Base-by-base conservation (phyloP, 306 rosid genomes). In the Dryas octopetala region DNA sequence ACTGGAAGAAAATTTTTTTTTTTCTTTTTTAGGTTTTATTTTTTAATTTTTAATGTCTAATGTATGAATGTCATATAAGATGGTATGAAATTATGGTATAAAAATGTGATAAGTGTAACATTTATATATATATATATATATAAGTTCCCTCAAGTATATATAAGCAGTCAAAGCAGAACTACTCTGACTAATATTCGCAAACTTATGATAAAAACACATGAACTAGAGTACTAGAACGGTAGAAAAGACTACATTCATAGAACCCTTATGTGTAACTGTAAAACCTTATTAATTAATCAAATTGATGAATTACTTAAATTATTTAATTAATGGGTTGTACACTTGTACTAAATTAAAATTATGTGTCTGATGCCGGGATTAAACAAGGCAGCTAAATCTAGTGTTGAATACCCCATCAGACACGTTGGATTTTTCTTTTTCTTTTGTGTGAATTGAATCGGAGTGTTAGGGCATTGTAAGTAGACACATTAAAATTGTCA, bases 391-490 rank as follows among this genome's bases (percentile, higher is more conserved):
- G 77, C 82, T 50, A 32, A 64, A 46, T 74, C 74, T 67, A 66
- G 83, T 76, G 76, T 66, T 63, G 79, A 76, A 86, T 85, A 82
- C 77, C 73, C 79, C 83, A 50, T 49, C 49, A 62, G 73, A 68
- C 67, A 53, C 77, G 79, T 47, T 32, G 38, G 38, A 32, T 32
- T 71, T 55, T 81, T 63, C 73, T 66, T 74, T 62, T 7, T 7
- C 5, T 57, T 82, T 86, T 68, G 77, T 74, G 74, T 16, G 68
- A 76, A 74, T 85, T 16, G 68, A 76, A 74, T 85, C 90, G 86
- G 82, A 80, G 78, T 73, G 63, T 76, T 70, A 76, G 87, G 77
- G 82, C 86, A 85, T 70, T 88, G 93, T 82, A 89, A 60, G 54
- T 77, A 85, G 88, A 86, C 91, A 49, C 60, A 53, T 52, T 32